Base-by-base conservation (phyloP, 148 eudicot species). In the Oxyria digyna region DNA sequence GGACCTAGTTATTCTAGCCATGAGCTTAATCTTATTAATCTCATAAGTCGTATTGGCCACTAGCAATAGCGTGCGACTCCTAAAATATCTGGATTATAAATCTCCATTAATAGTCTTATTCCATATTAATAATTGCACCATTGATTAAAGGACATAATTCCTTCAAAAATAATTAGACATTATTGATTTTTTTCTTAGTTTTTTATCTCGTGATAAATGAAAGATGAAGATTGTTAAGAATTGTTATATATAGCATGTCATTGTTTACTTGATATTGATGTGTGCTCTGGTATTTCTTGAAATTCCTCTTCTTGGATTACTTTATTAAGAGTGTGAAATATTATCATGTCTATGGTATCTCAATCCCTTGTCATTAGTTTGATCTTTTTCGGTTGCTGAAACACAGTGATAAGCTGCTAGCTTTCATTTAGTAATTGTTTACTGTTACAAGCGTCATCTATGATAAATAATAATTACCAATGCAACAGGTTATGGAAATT, bases 401-500 rank as follows among this genome's bases (percentile, higher is more conserved):
- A 55, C 17, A 24, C 32, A 24, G 17, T 11, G 14, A 55, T 6
- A 55, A 20, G 62, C n/a, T 26, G 27, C 21, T 27, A 20, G 59
- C 24, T 49, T 52, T 52, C 18, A 1, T 59, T 35, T 27, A 13
- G 37, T 27, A 3, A 27, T 27, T 14, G 14, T 27, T 13, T 52
- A 24, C 62, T 24, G 13, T 59, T 13, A 59, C 29, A 13, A 15
- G 18, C 37, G 15, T 29, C 7, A 15, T 15, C 18, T 31, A 27
- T 57, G 29, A 59, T 59, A 59, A n/a, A 70, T 29, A 40, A 41
- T 26, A 59, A 54, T 41, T 66, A 43, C 40, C 73, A 46, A 23
- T 72, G 27, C 52, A 43, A 62, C 77, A 89, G 96, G 96, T 89
- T 70, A 85, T 86, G 49, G 82, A 82, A 46, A 83, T 89, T 54